Conservation (phyloP, 192 early-diverging fungal species). For the Coemansia furcata region DNA sequence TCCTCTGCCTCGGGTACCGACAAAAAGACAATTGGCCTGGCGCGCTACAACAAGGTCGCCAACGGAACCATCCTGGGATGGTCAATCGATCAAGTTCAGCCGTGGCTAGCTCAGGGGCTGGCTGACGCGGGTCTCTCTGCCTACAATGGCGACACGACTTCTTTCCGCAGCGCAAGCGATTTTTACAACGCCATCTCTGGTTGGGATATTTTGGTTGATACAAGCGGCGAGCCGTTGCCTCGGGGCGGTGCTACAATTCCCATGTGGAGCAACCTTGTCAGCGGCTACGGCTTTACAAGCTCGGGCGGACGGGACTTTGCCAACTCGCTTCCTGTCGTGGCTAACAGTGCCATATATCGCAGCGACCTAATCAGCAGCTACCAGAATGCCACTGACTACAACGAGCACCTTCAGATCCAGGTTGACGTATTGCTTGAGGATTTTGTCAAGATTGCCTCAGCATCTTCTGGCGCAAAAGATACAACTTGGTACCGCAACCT, state of each 20-base stretch:
- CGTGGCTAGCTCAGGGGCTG: constrained; percentile 48
- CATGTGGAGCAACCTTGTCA: constrained; percentile 35
- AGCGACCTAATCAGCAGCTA: constrained; percentile 70
- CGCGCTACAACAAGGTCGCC: constrained; percentile 47
- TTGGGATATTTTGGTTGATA: constrained; percentile 67
- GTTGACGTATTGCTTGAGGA: constrained; percentile 57
- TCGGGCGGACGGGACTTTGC: not conserved
- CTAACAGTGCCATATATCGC: constrained; percentile 58
- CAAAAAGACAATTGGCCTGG: constrained; percentile 31
- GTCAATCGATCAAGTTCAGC: constrained; percentile 41
- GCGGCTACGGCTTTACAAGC: constrained; percentile 26
- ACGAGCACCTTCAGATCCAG: constrained; percentile 66
- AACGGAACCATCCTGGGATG: constrained; percentile 43
- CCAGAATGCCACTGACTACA: constrained; percentile 61
- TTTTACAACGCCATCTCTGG: constrained; percentile 54
- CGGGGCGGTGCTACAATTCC: constrained; percentile 57
- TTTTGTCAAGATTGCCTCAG: constrained; percentile 52
- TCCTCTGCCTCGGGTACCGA: not conserved
- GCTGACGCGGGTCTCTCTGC: constrained; percentile 62
- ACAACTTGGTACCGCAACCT: constrained; percentile 72
- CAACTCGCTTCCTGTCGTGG: constrained; percentile 52
- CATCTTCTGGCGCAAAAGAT: constrained; percentile 50
- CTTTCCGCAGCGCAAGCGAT: constrained; percentile 37
- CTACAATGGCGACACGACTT: constrained; percentile 17
- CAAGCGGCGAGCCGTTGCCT: constrained; percentile 50